Conservation (phyloP, 1,284 basidiomycete genomes). For the Rhodofomes roseus region DNA sequence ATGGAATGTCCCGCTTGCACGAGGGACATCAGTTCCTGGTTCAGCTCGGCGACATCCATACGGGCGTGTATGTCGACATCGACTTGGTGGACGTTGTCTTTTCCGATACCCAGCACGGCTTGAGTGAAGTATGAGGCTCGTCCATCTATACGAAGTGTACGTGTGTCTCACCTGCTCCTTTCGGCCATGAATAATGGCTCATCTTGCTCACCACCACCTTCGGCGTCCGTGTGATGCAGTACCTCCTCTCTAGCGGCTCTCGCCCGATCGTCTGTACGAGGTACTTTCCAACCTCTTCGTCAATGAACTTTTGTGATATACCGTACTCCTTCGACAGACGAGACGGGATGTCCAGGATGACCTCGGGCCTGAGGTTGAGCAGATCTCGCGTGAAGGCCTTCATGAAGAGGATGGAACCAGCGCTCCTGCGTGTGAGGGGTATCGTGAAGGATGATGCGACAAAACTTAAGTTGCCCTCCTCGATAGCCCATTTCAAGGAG, state of each 20-base stretch:
- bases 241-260: slow-evolving; percentile 28
- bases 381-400: slow-evolving; percentile 30
- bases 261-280: slow-evolving; percentile 36
- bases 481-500: slow-evolving; percentile 30
- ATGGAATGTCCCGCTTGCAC: slow-evolving; percentile 26
- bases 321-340: slow-evolving; percentile 26
- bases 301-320: slow-evolving; percentile 24
- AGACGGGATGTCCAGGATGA: slow-evolving; percentile 26
- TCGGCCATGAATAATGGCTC: slow-evolving; percentile 48
- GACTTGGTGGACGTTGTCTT: slow-evolving; percentile 34
- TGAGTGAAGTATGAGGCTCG: background rate
- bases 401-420: slow-evolving; percentile 20
- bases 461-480: slow-evolving; percentile 25
- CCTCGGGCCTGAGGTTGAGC: slow-evolving; percentile 28
- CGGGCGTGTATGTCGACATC: slow-evolving; percentile 36
- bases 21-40: slow-evolving; percentile 26
- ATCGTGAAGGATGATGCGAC: slow-evolving; percentile 29
- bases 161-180: slow-evolving; percentile 35
- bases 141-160: background rate
- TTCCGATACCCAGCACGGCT: slow-evolving; percentile 43
- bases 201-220: slow-evolving; percentile 31
- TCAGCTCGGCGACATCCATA: slow-evolving; percentile 30
- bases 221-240: slow-evolving; percentile 19
- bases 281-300: slow-evolving; percentile 26
- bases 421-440: background rate